Evolutionary conservation across 495 filamentous ascomycete species (phyloP).

Genomic region (Amorphotheca resinae): DNA sequence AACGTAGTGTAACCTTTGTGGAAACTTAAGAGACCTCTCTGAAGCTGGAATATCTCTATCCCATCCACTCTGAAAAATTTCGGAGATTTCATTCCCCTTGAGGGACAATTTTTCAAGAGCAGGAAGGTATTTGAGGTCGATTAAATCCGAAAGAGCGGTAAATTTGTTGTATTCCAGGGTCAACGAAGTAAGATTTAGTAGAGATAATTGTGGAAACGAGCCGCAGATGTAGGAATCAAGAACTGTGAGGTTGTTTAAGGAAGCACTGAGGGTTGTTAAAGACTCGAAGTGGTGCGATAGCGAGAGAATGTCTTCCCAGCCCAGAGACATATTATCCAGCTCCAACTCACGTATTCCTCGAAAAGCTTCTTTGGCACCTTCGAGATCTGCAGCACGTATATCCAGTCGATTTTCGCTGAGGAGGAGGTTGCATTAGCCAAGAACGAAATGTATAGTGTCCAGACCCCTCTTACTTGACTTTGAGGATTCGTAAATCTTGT

Average conservation of each 20-base stretch:
- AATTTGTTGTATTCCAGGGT: slow-evolving; percentile 69
- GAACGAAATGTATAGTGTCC: neutral
- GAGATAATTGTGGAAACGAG: slow-evolving; percentile 28
- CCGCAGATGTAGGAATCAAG: slow-evolving; percentile 22
- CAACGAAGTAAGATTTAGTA: slow-evolving; percentile 37
- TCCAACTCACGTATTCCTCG: slow-evolving; percentile 51
- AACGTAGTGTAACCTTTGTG: slow-evolving; percentile 39
- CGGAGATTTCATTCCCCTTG: slow-evolving; percentile 39
- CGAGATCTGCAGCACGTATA: slow-evolving; percentile 26
- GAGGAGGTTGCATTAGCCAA: slow-evolving; percentile 5
- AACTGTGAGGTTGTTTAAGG: slow-evolving; percentile 30
- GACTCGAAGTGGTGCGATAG: slow-evolving; percentile 41
- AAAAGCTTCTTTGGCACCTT: slow-evolving; percentile 30
- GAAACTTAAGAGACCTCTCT: slow-evolving; percentile 4
- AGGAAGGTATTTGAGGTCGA: slow-evolving; percentile 40
- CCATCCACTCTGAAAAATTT: slow-evolving; percentile 26
- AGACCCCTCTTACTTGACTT: slow-evolving; percentile 46
- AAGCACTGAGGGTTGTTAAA: slow-evolving; percentile 45
- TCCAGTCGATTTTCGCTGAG: slow-evolving; percentile 67
- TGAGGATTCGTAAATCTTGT: slow-evolving; percentile 46
- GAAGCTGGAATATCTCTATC: slow-evolving; percentile 24
- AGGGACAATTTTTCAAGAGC: slow-evolving; percentile 50
- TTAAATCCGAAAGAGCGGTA: slow-evolving; percentile 43
- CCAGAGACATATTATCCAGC: slow-evolving; percentile 58
- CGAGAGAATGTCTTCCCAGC: slow-evolving; percentile 53